Evolutionary conservation across 306 rosid genomes (phyloP).

Genomic region (Prinsepia uniflora): DNA sequence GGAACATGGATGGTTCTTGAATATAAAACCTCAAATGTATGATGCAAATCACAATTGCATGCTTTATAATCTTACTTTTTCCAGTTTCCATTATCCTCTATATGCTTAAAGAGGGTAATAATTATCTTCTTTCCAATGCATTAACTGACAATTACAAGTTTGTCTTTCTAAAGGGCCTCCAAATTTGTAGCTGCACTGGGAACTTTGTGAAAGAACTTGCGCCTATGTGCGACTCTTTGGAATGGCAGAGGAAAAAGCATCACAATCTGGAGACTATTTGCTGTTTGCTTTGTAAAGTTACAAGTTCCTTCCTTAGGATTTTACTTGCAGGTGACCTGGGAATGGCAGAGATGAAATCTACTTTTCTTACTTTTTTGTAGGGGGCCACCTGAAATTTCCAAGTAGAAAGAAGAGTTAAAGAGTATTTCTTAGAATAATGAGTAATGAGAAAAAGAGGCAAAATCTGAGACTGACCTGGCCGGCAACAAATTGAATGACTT

Average conservation of each 20-base stretch:
- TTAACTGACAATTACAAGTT: not conserved
- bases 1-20: not conserved
- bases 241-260: not conserved
- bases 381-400: constrained; percentile 76
- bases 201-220: not conserved
- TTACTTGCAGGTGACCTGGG: constrained; percentile 90
- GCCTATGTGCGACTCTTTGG: not conserved
- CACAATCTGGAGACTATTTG: constrained; percentile 52
- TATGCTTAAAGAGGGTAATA: not conserved
- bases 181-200: not conserved
- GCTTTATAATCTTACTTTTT: not conserved
- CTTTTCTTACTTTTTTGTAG: constrained; percentile 75
- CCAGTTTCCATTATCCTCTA: not conserved
- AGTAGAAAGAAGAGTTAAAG: not conserved
- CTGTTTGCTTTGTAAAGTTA: constrained; percentile 43
- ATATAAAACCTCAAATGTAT: not conserved
- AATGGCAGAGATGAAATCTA: constrained; percentile 52
- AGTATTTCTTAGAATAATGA: not conserved
- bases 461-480: constrained; percentile 44
- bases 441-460: not conserved
- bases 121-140: not conserved
- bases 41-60: not conserved
- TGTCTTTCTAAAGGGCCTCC: not conserved
- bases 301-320: constrained; percentile 84
- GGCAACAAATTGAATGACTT: constrained; percentile 77